Evolutionary conservation across 768 basidiomycete species (phyloP), one percentile per base, ranked within the genome.

Genomic region (Agaricus sinodeliciosus): DNA sequence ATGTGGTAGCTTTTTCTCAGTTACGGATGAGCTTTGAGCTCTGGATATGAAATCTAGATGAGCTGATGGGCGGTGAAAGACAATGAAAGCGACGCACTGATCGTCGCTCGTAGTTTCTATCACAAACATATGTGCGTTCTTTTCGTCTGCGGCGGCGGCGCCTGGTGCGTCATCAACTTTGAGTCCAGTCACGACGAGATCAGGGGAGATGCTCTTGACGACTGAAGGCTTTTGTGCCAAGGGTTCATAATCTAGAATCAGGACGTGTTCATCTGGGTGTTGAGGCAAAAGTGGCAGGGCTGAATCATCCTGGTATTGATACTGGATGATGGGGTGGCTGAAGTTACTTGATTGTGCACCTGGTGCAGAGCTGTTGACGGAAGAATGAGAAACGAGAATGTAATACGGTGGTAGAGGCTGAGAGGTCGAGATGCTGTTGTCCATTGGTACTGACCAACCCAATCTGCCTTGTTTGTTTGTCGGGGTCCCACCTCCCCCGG

Each of bases 271-370:
- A 48, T 79, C 73, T 9, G 77, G 69, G 37, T 73, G 72, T 34
- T 71, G 76, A 4, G 86, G 83, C 37, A 89, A 67, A 11, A 91
- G 67, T 9, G 79, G 67, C n/a, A 80, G 66, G 3, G 87, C 83
- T 0, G 84, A 75, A 62, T 93, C 90, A 59, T 93, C 88, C 16
- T 80, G 77, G 62, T 88, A 92, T 60, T 88, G 85, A 63, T 91
- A 91, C 59, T 91, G 85, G 15, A 93, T 82, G 40, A 72, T 69
- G 4, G 87, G 86, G 61, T 92, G 90, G 9, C 76, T 68, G 46
- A 87, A 72, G n/a, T 75, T 69, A 26, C 70, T 70, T 27, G 72
- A 73, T 9, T 70, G 68, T 2, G 74, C 61, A 0, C 65, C 66
- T 28, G 68, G 58, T 26, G 60, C 63, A 18, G 74, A 47, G 46